These are phyloP conservation scores for Syzygium syzygioides DNA, from an alignment of 441 rosid genomes.

Conservation along the genomic window DNA sequence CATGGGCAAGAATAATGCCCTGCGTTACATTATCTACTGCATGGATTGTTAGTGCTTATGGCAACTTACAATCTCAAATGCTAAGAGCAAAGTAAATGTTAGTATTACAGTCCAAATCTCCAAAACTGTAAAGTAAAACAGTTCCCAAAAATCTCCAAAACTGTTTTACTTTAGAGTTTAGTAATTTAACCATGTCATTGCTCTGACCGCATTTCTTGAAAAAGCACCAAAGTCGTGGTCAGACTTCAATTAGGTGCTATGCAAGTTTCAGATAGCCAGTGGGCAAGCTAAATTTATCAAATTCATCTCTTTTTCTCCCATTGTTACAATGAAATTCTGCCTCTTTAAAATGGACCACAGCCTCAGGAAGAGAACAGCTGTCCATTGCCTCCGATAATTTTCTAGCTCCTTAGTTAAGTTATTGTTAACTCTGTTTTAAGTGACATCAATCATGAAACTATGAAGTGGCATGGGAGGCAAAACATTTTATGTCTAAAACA, in stretches of 20 bases:
- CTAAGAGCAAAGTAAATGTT: neutral
- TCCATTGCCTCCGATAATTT: neutral
- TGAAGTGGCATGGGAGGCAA: neutral
- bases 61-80: neutral
- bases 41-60: neutral
- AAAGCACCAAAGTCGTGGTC: neutral
- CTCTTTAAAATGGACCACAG: neutral
- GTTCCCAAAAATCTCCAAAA: neutral
- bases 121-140: neutral
- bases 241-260: neutral
- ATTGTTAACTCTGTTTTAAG: neutral
- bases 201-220: neutral
- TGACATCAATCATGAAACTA: neutral
- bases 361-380: neutral
- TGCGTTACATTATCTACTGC: neutral
- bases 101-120: neutral
- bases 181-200: neutral
- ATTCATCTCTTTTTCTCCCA: neutral
- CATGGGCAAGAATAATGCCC: neutral
- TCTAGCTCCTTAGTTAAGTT: neutral
- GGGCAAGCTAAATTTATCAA: neutral
- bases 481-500: neutral
- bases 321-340: neutral
- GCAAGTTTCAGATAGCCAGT: neutral
- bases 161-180: neutral